Conservation (phyloP, 345 rosid genomes). For the Brassica rapa region DNA sequence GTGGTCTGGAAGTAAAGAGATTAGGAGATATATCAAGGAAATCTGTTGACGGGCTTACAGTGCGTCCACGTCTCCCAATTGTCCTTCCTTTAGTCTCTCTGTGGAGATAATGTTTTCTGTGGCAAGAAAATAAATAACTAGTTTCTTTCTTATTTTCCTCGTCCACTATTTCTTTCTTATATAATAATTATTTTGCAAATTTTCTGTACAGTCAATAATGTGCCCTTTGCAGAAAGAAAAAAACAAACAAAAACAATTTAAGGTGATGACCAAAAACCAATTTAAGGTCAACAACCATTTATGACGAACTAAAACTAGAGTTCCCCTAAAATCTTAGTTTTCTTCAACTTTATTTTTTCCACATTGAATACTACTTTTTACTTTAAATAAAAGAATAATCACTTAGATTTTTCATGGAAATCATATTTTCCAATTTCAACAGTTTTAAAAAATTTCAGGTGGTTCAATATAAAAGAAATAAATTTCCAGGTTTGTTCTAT, state of each 20-base stretch:
- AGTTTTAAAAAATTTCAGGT: background rate
- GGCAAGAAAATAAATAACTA: slow-evolving; percentile 21
- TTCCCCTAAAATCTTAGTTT: background rate
- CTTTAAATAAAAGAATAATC: background rate
- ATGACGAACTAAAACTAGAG: background rate
- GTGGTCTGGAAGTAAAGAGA: slow-evolving; percentile 43
- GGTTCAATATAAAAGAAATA: background rate
- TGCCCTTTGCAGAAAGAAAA: background rate
- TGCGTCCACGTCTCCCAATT: slow-evolving; percentile 60
- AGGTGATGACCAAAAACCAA: background rate
- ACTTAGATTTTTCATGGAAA: background rate
- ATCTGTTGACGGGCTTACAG: slow-evolving; percentile 48
- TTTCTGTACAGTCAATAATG: background rate
- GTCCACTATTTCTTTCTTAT: background rate
- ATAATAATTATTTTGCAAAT: background rate
- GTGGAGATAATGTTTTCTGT: slow-evolving; percentile 42
- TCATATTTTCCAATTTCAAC: background rate
- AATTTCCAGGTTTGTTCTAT: background rate
- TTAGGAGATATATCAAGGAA: slow-evolving; percentile 40
- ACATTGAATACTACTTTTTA: background rate
- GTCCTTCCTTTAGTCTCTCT: background rate
- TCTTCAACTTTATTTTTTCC: background rate
- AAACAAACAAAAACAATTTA: background rate
- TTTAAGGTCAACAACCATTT: background rate
- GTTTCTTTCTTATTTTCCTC: background rate